Evolutionary conservation across 306 rosid genomes (phyloP).

Genomic region (Astragalus glycyphyllos): DNA sequence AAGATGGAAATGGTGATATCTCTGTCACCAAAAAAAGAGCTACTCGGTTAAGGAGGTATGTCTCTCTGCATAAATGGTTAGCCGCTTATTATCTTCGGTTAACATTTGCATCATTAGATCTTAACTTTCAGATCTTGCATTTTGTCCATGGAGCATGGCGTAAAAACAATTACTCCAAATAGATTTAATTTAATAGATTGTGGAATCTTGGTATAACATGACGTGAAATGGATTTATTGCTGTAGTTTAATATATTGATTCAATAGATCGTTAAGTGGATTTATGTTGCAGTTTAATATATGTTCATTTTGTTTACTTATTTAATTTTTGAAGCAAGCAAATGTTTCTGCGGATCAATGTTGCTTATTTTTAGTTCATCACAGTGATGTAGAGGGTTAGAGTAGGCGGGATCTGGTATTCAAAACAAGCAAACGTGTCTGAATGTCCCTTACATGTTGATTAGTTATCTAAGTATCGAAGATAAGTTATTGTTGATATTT

Average conservation of each 20-base stretch:
- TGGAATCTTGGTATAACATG: not conserved
- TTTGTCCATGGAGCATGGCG: too few species aligned
- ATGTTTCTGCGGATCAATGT: not conserved
- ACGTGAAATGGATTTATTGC: not conserved
- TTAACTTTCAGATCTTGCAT: conserved; percentile 29
- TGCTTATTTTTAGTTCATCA: conserved; percentile 5
- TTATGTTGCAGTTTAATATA: not conserved
- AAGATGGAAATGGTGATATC: conserved; percentile 46
- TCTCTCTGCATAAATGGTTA: conserved; percentile 12
- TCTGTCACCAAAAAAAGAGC: conserved; percentile 51
- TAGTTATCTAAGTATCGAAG: not conserved
- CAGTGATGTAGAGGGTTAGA: not conserved
- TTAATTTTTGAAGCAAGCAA: conserved; percentile 19
- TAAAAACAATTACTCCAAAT: not conserved
- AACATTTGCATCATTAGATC: conserved; percentile 20
- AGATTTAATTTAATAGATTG: not conserved
- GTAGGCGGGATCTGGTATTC: too few species aligned
- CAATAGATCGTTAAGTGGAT: too few species aligned
- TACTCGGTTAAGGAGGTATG: conserved; percentile 56
- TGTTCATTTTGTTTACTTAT: not conserved
- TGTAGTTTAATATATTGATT: too few species aligned
- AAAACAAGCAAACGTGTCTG: not conserved
- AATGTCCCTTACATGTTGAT: not conserved
- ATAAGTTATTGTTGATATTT: too few species aligned
- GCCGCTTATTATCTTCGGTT: conserved; percentile 2